Percentiles rank a stretch among this genome's conserved stretches.
These are phyloP conservation scores for Pleurotus cornucopiae DNA, from an alignment of 768 basidiomycete genomes.

Conservation along the genomic window DNA sequence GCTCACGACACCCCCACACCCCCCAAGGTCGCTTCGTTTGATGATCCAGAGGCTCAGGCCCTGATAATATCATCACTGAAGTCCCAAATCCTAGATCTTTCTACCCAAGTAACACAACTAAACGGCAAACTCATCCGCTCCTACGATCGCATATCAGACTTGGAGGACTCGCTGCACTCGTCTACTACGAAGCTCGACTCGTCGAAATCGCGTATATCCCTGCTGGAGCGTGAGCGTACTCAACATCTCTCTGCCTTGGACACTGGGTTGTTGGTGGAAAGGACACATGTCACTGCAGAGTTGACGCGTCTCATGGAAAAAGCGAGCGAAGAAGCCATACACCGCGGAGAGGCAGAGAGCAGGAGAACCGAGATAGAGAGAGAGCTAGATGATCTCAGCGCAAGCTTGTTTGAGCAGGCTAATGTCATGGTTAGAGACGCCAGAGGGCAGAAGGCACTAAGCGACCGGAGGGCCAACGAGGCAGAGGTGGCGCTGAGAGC, in stretches of 20 bases:
- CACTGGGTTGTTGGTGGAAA: slow-evolving; percentile 89
- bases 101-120: slow-evolving; percentile 85
- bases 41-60: slow-evolving; percentile 66
- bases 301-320: slow-evolving; percentile 91
- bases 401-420: slow-evolving; percentile 84
- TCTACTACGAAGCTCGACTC: slow-evolving; percentile 53
- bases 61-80: slow-evolving; percentile 81
- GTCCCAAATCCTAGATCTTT: slow-evolving; percentile 77
- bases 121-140: slow-evolving; percentile 91
- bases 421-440: slow-evolving; percentile 99
- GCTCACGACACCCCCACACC: neutral
- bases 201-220: slow-evolving; percentile 63
- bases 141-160: slow-evolving; percentile 87
- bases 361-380: slow-evolving; percentile 83
- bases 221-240: slow-evolving; percentile 80
- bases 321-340: slow-evolving; percentile 91
- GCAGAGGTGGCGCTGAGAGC: slow-evolving; percentile 74
- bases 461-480: slow-evolving; percentile 72
- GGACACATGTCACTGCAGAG: slow-evolving; percentile 84
- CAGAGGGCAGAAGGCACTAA: slow-evolving; percentile 55
- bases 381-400: slow-evolving; percentile 93
- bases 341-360: slow-evolving; percentile 85
- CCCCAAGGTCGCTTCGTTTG: slow-evolving; percentile 8
- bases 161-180: slow-evolving; percentile 86
- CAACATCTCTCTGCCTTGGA: slow-evolving; percentile 88